phyloP scores from a whole-genome alignment of 177 flowering plant genomes.

The Vitis hybrid region DNA sequence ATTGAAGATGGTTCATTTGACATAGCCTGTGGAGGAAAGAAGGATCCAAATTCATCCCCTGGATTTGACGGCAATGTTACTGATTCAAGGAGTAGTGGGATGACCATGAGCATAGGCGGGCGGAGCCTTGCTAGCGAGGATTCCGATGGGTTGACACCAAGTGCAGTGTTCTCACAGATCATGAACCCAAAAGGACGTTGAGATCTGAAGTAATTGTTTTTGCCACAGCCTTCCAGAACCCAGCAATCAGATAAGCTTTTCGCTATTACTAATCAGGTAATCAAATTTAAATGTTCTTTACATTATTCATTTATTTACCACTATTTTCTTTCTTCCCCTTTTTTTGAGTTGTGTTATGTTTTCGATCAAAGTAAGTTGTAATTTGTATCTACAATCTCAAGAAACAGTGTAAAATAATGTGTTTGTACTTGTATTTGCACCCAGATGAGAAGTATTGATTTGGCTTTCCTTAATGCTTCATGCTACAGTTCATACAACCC shows the following conservation, averaged over 20 bases:
- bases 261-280: not conserved
- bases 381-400: constrained; percentile 17
- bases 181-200: constrained; percentile 94
- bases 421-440: constrained; percentile 5
- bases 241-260: not conserved
- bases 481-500: not conserved
- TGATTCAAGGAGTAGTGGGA: constrained; percentile 80
- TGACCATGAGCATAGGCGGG: constrained; percentile 82
- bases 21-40: constrained; percentile 46
- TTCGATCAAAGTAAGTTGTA: constrained; percentile 13
- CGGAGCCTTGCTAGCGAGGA: constrained; percentile 88
- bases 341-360: not conserved
- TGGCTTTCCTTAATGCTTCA: not conserved
- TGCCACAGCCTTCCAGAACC: not conserved
- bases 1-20: constrained; percentile 46
- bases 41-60: constrained; percentile 45
- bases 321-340: not conserved
- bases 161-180: constrained; percentile 94
- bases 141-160: constrained; percentile 91
- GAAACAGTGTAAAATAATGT: constrained; percentile 6
- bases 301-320: constrained; percentile 3
- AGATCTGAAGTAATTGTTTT: constrained; percentile 3
- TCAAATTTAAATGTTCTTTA: constrained; percentile 1
- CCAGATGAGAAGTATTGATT: not conserved
- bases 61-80: constrained; percentile 57